Conservation (phyloP, 179 eudicot genomes). For the Spinacia oleracea region DNA sequence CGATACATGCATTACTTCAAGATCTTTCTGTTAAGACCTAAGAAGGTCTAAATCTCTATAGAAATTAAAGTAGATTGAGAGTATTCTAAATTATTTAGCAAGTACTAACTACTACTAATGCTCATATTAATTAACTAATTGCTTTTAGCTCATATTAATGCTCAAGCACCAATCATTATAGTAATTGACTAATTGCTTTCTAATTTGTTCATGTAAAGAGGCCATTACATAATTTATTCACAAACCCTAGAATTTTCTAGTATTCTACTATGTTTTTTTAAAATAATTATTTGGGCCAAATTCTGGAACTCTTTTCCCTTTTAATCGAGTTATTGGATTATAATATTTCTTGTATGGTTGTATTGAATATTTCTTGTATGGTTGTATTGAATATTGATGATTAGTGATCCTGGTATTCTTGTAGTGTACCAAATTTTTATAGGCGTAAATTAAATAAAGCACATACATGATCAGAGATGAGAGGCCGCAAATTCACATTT, state of each 20-base stretch:
- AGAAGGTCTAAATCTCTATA: not conserved
- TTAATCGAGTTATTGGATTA: not conserved
- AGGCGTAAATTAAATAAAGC: no score
- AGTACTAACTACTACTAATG: no score
- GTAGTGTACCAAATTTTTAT: not conserved
- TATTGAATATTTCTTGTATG: no score
- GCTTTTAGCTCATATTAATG: no score
- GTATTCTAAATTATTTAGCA: not conserved
- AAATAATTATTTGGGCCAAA: not conserved
- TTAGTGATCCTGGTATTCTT: no score
- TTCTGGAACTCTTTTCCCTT: slow-evolving; percentile 8
- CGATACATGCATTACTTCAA: not conserved
- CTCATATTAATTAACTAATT: no score
- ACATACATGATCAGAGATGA: no score
- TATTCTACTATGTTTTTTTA: no score
- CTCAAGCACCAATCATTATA: not conserved
- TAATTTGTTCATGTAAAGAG: not conserved
- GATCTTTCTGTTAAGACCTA: not conserved
- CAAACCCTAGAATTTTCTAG: not conserved
- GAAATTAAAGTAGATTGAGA: slow-evolving; percentile 5
- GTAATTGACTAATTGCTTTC: no score
- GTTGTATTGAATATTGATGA: no score
- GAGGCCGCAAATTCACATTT: no score
- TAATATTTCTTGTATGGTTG: no score
- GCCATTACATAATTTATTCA: not conserved